phyloP scores from a whole-genome alignment of 2,329 filamentous ascomycete species.

The Neofusicoccum laricinum region DNA sequence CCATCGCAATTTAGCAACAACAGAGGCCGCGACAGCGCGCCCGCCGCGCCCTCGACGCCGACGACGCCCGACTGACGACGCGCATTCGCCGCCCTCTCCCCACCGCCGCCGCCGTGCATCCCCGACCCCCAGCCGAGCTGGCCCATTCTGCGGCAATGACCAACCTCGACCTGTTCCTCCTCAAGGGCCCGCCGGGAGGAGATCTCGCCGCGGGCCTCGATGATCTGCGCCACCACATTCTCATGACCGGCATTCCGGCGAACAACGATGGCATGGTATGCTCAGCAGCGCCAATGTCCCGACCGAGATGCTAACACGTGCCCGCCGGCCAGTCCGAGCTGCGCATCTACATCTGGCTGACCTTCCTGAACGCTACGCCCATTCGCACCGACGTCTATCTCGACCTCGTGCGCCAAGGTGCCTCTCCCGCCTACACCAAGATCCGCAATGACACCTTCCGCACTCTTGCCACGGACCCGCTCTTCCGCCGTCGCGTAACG shows the following conservation, averaged over 20 bases:
- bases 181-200: constrained; percentile 73
- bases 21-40: not conserved
- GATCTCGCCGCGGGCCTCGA: constrained; percentile 66
- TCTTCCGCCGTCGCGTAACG: constrained; percentile 91
- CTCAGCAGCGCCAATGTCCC: constrained; percentile 13
- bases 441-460: constrained; percentile 98
- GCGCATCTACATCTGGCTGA: constrained; percentile 94
- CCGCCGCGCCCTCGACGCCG: not conserved
- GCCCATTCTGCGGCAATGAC: constrained; percentile 26
- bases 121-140: not conserved
- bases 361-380: constrained; percentile 83
- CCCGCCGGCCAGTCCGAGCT: constrained; percentile 67
- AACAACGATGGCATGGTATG: constrained; percentile 79
- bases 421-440: constrained; percentile 92
- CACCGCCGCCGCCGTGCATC: not conserved
- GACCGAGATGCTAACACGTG: constrained; percentile 13
- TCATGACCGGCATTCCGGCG: constrained; percentile 72
- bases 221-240: constrained; percentile 68
- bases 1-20: constrained; percentile 12
- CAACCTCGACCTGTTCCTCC: constrained; percentile 69
- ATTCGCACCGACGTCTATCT: constrained; percentile 87
- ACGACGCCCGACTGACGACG: not conserved
- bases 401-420: constrained; percentile 83
- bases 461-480: constrained; percentile 91
- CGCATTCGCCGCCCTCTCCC: not conserved